Evolutionary conservation across 345 rosid species (phyloP).

Genomic region (Melaleuca quinquenervia): DNA sequence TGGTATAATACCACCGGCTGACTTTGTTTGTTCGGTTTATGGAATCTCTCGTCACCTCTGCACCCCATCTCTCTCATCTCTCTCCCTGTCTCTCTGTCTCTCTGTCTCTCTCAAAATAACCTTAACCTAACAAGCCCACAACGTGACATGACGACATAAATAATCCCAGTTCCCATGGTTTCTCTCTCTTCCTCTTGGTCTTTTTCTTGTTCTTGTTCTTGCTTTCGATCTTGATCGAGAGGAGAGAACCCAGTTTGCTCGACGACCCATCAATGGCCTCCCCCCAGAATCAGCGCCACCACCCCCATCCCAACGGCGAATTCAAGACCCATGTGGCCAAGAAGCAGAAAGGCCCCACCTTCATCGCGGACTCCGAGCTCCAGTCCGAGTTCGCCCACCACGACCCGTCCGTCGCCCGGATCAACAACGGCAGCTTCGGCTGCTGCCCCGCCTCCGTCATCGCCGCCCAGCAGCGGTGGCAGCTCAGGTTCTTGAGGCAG

Average conservation of each 20-base stretch:
- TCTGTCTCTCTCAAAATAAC: neutral
- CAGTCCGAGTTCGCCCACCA: conserved; percentile 76
- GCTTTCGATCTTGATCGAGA: neutral
- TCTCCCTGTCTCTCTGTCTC: neutral
- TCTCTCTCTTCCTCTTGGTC: conserved; percentile 4
- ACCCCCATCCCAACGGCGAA: conserved; percentile 9
- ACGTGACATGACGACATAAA: neutral
- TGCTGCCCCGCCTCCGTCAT: conserved; percentile 64
- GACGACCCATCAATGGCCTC: conserved; percentile 14
- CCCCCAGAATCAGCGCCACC: neutral
- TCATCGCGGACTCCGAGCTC: conserved; percentile 33
- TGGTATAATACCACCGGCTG: neutral
- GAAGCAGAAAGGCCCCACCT: conserved; percentile 18
- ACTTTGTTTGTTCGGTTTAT: neutral
- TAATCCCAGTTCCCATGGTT: neutral
- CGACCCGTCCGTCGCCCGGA: conserved; percentile 43
- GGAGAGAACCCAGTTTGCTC: neutral
- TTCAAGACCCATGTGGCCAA: conserved; percentile 17
- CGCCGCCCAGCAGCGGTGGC: conserved; percentile 56
- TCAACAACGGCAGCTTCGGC: conserved; percentile 95
- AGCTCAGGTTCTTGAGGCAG: conserved; percentile 55
- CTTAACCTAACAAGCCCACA: neutral
- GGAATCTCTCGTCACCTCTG: neutral
- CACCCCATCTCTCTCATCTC: neutral
- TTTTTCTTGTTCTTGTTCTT: neutral